Percentiles rank a stretch among this genome's conserved stretches.
Conservation (phyloP, 805 yeast species). For the Maudiozyma pseudohumilis region DNA sequence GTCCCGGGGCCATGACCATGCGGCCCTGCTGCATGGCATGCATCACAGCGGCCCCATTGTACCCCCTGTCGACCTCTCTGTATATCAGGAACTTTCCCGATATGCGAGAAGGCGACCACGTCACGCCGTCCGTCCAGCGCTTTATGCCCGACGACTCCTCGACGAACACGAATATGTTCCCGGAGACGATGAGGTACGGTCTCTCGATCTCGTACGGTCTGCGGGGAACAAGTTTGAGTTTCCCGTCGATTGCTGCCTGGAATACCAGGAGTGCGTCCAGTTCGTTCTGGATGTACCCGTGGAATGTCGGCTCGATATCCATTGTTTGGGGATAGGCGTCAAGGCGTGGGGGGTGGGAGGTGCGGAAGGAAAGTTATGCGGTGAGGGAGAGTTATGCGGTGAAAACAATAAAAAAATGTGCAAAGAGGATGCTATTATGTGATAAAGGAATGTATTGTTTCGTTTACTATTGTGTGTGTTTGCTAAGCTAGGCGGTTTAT, state of each 20-base stretch:
- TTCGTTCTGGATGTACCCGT: conserved; percentile 70
- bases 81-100: conserved; percentile 78
- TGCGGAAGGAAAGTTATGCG: too few relatives aligned
- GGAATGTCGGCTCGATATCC: conserved; percentile 44
- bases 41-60: background rate
- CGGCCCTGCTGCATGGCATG: too few relatives aligned
- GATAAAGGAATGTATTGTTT: too few relatives aligned
- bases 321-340: conserved; percentile 7
- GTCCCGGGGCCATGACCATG: background rate
- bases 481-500: too few relatives aligned
- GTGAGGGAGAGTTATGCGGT: too few relatives aligned
- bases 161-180: conserved; percentile 73
- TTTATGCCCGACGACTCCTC: conserved; percentile 75
- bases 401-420: too few relatives aligned
- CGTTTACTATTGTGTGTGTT: too few relatives aligned
- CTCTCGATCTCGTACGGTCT: conserved; percentile 79
- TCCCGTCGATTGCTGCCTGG: conserved; percentile 59
- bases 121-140: conserved; percentile 90
- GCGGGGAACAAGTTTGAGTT: conserved; percentile 51
- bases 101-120: conserved; percentile 87
- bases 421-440: too few relatives aligned
- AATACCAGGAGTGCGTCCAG: conserved; percentile 72
- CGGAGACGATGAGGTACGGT: conserved; percentile 52
- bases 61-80: conserved; percentile 39
- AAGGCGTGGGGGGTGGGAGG: too few relatives aligned